Evolutionary conservation across 2,329 filamentous ascomycete species (phyloP), one percentile per base, ranked within the genome.

Genomic region (Fusarium sp.): DNA sequence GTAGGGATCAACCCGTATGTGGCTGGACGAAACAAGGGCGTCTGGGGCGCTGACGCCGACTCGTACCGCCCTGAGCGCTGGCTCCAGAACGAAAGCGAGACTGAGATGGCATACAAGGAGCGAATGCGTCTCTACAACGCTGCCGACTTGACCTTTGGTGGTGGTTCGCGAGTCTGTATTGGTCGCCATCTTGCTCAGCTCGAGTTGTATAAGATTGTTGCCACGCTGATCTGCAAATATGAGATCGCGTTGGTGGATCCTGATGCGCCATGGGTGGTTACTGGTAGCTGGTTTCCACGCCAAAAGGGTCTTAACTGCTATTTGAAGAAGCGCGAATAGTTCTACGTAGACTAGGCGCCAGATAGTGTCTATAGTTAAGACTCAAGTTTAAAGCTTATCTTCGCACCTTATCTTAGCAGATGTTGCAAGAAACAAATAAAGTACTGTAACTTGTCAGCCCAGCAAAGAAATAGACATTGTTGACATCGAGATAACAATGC

Each of bases 31-130:
- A 82, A 86, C 70, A 76, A 74, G 46, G 64, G 50, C 0, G 68
- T 84, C 6, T 87, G 83, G 68, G 85, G 84, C 2, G 70, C 76
- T 0, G 83, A 87, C 61, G 80, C 81, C 0, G 80, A 85, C 18
- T 63, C 68, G 0, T 87, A 83, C 68, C 76, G 77, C 2, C 84
- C 85, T 0, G 84, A 85, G 52, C 77, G 85, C 7, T 88, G 84
- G 84, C 73, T 87, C 10, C 74, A 61, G 29, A 23, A 23, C 1
- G 41, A 66, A 6, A 31, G 28, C 3, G 68, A 69, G 26, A 69
- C 33, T 15, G 61, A 61, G 10, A 15, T 73, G 8, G 75, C 61
- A 5, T 83, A 75, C 50, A 57, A 78, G 59, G 60, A 65, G 56
- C 76, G 83, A 6, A 63, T 79, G 38, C 68, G 73, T 18, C 60